Conservation (phyloP, 1,139 yeast species). For the Diutina ranongensis region DNA sequence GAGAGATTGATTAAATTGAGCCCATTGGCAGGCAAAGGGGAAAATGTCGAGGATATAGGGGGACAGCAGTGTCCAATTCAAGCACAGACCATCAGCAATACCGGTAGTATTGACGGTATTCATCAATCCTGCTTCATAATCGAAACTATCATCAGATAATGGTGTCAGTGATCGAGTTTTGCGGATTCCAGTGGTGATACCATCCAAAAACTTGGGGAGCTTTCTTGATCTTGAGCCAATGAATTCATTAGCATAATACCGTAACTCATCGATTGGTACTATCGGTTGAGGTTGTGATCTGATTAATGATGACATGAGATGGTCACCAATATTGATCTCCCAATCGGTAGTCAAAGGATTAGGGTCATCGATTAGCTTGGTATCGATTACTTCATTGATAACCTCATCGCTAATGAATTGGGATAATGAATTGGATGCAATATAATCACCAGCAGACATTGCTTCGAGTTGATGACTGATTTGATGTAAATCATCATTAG, state of each 20-base stretch:
- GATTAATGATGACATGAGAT: slow-evolving; percentile 8
- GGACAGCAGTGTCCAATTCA: neutral
- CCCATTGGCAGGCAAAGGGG: slow-evolving; percentile 1
- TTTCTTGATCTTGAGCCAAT: neutral
- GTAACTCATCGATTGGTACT: neutral
- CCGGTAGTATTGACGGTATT: neutral
- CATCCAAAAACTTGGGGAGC: neutral
- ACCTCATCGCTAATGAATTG: slow-evolving; percentile 12
- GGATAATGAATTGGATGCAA: slow-evolving; percentile 13
- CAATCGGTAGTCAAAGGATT: slow-evolving; percentile 17
- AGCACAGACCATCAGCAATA: neutral
- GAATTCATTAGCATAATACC: neutral
- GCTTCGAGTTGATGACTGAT: slow-evolving; percentile 8
- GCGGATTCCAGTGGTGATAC: neutral
- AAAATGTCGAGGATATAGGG: neutral
- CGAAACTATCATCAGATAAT: neutral
- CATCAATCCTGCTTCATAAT: neutral
- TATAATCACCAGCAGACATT: slow-evolving; percentile 18
- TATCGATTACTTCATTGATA: neutral
- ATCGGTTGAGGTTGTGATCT: neutral
- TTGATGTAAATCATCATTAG: neutral
- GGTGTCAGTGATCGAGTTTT: slow-evolving; percentile 3
- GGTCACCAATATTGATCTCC: slow-evolving; percentile 26
- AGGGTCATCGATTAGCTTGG: slow-evolving; percentile 8
- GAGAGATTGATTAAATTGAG: neutral